A percentile compares a stretch with the other conserved stretches of the same genome.
phyloP scores from a whole-genome alignment of 2,329 filamentous ascomycete genomes.

The Arthroderma sp. region DNA sequence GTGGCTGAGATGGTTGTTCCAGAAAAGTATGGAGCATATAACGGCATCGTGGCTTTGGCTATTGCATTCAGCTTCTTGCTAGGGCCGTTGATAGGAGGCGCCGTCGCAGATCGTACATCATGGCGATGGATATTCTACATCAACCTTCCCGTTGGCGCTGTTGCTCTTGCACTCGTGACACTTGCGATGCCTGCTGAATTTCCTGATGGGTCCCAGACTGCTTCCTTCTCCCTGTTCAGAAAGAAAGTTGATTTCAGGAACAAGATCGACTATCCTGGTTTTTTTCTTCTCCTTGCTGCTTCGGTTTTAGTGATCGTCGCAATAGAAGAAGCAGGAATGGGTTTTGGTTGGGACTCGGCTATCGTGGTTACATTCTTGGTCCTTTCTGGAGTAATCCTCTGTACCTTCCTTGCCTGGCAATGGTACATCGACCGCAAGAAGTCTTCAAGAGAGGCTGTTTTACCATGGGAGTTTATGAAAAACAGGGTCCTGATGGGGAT shows the following conservation, averaged over 20 bases:
- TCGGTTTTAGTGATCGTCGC: conserved; percentile 2
- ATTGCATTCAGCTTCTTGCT: background rate
- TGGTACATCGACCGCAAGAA: no score
- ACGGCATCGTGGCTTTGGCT: background rate
- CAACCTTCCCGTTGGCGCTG: conserved; percentile 14
- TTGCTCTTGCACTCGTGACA: conserved; percentile 3
- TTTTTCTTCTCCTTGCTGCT: conserved; percentile 2
- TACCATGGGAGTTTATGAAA: no score
- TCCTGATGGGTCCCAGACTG: no score
- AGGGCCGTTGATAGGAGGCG: conserved; percentile 15
- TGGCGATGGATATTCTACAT: conserved; percentile 21
- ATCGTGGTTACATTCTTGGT: no score
- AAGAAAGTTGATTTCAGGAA: background rate
- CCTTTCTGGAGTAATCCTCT: no score
- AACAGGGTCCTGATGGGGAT: no score
- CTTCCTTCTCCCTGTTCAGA: no score
- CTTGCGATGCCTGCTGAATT: no score
- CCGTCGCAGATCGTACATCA: conserved; percentile 12
- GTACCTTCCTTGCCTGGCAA: no score
- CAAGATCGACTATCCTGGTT: conserved; percentile 6
- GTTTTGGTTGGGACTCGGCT: conserved; percentile 2
- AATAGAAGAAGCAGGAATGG: conserved; percentile 1
- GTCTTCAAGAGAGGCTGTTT: no score
- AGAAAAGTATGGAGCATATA: conserved; percentile 8
- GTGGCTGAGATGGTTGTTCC: conserved; percentile 11